Conservation (phyloP, 176 grass and related monocot genomes). For the Secale cereale region DNA sequence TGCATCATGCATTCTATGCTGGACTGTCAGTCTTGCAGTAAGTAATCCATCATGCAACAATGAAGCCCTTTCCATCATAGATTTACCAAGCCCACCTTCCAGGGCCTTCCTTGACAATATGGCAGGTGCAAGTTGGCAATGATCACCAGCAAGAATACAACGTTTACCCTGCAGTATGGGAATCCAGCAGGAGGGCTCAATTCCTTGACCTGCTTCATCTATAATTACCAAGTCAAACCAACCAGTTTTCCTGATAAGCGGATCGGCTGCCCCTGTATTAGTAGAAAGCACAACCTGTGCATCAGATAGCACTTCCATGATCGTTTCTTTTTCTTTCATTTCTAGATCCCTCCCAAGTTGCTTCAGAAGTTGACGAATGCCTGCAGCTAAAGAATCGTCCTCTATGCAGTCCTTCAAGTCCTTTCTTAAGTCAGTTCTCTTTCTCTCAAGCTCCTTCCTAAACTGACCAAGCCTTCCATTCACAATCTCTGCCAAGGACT, state of each 20-base stretch:
- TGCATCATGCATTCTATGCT: conserved; percentile 93
- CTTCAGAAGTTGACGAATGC: conserved; percentile 90
- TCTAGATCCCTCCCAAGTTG: conserved; percentile 82
- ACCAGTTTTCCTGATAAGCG: conserved; percentile 64
- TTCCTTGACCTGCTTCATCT: conserved; percentile 90
- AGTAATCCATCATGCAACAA: conserved; percentile 67
- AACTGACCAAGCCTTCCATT: conserved; percentile 63
- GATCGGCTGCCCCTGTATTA: conserved; percentile 80
- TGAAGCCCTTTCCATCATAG: conserved; percentile 88
- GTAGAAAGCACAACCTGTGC: conserved; percentile 85
- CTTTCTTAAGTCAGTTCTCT: conserved; percentile 84
- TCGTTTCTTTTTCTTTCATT: conserved; percentile 87
- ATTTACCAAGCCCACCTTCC: conserved; percentile 90
- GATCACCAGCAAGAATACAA: conserved; percentile 77
- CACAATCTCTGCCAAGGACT: conserved; percentile 79
- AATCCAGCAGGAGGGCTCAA: conserved; percentile 93
- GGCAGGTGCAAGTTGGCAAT: conserved; percentile 86
- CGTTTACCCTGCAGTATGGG: conserved; percentile 91
- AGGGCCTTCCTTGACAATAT: conserved; percentile 79
- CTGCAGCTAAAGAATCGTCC: conserved; percentile 88
- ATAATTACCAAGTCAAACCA: conserved; percentile 87
- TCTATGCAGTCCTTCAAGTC: conserved; percentile 86
- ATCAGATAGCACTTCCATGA: conserved; percentile 71
- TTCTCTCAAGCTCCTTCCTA: conserved; percentile 90
- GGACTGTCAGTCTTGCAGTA: conserved; percentile 56